Evolutionary conservation across 208 protist species (phyloP).

Genomic region (Wallacemonas sp.): DNA sequence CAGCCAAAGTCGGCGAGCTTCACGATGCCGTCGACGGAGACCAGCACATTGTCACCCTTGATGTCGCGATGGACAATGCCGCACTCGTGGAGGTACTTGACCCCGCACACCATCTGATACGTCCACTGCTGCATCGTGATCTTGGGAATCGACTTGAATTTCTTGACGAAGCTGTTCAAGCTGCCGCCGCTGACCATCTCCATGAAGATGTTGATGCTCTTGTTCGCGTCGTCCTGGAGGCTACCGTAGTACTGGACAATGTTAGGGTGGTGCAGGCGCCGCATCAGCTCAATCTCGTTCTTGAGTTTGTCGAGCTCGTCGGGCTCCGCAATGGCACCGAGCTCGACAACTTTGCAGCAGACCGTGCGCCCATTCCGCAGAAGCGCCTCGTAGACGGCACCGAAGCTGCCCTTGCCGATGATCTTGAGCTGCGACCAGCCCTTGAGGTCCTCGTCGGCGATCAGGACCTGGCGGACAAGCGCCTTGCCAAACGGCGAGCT

Average conservation of each 20-base stretch:
- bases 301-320: slow-evolving; percentile 82
- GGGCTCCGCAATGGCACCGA: slow-evolving; percentile 57
- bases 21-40: slow-evolving; percentile 81
- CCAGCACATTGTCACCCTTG: slow-evolving; percentile 91
- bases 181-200: slow-evolving; percentile 89
- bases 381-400: slow-evolving; percentile 78
- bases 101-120: slow-evolving; percentile 89
- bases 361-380: slow-evolving; percentile 73
- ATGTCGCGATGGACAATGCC: slow-evolving; percentile 92
- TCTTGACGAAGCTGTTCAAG: slow-evolving; percentile 76
- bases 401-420: slow-evolving; percentile 88
- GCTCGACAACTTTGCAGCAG: slow-evolving; percentile 86
- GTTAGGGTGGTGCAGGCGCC: slow-evolving; percentile 86
- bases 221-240: slow-evolving; percentile 59
- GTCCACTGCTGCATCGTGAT: slow-evolving; percentile 82
- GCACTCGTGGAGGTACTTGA: slow-evolving; percentile 89
- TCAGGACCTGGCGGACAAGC: slow-evolving; percentile 29
- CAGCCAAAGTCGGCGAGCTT: slow-evolving; percentile 94
- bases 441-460: slow-evolving; percentile 67
- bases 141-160: slow-evolving; percentile 77
- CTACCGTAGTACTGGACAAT: slow-evolving; percentile 93
- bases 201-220: slow-evolving; percentile 93
- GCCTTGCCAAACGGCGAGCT: slow-evolving; percentile 21
- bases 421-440: slow-evolving; percentile 72
- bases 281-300: slow-evolving; percentile 87